A percentile compares a stretch with the other conserved stretches of the same genome.
These are phyloP conservation scores for Capsella rubella DNA, from an alignment of 441 rosid species.

Conservation along the genomic window DNA sequence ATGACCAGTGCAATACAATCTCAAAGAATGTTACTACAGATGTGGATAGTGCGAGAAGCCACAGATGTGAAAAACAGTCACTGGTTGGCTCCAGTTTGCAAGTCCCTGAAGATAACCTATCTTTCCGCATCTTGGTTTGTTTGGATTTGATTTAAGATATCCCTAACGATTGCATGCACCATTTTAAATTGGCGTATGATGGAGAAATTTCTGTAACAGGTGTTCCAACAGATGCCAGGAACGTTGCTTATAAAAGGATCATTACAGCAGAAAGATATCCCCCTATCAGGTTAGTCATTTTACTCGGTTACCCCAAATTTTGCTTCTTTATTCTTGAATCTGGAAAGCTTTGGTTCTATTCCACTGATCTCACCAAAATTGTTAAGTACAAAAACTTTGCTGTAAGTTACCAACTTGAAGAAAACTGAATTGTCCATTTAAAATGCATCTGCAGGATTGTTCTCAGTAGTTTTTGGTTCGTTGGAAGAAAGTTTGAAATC, in stretches of 20 bases:
- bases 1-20: slow-evolving; percentile 60
- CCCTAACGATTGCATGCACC: not conserved
- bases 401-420: slow-evolving; percentile 1
- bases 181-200: slow-evolving; percentile 21
- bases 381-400: not conserved
- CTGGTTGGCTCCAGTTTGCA: slow-evolving; percentile 42
- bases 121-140: slow-evolving; percentile 63
- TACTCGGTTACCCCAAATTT: slow-evolving; percentile 21
- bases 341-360: too few species aligned
- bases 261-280: slow-evolving; percentile 58
- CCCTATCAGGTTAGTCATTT: slow-evolving; percentile 59
- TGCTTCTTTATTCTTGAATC: not conserved
- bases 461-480: slow-evolving; percentile 56
- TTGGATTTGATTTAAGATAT: slow-evolving; percentile 20
- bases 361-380: too few species aligned
- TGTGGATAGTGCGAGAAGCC: slow-evolving; percentile 43
- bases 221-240: slow-evolving; percentile 88
- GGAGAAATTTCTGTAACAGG: slow-evolving; percentile 47
- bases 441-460: slow-evolving; percentile 57
- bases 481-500: slow-evolving; percentile 61
- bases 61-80: slow-evolving; percentile 42
- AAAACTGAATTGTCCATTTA: slow-evolving; percentile 3
- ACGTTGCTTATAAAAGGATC: slow-evolving; percentile 86
- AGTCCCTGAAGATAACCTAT: slow-evolving; percentile 48
- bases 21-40: slow-evolving; percentile 47